A percentile compares a stretch with the other conserved stretches of the same genome.
phyloP scores from a whole-genome alignment of 306 rosid species.

The Fragaria nilgerrensis region DNA sequence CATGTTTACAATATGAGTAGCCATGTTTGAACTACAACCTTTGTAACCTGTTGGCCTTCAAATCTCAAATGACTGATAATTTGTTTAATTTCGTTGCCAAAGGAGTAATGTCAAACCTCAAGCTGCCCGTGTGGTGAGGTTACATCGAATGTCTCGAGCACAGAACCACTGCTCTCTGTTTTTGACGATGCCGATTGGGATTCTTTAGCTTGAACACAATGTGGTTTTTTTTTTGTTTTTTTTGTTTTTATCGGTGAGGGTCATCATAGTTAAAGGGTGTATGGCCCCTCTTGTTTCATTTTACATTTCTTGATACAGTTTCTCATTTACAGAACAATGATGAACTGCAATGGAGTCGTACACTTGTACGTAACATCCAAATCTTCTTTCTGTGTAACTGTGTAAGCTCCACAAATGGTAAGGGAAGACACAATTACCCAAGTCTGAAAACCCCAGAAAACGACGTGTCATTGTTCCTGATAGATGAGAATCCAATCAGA shows the following conservation, averaged over 20 bases:
- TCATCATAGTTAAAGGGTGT: background rate
- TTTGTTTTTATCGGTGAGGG: background rate
- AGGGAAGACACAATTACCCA: background rate
- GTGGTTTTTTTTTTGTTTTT: background rate
- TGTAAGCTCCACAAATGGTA: background rate
- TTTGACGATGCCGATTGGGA: background rate
- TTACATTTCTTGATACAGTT: background rate
- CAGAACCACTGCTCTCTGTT: background rate
- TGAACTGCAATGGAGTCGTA: background rate
- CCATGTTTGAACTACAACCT: background rate
- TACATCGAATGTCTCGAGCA: background rate
- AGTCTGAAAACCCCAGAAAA: background rate
- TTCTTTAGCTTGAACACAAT: background rate
- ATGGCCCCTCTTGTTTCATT: background rate
- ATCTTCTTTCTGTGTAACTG: background rate
- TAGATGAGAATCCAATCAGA: constrained; percentile 2
- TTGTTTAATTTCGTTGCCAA: background rate
- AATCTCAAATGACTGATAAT: background rate
- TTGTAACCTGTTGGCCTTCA: background rate
- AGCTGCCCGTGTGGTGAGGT: background rate
- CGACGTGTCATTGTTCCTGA: background rate
- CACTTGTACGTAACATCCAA: background rate
- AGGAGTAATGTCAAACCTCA: background rate
- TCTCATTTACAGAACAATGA: background rate
- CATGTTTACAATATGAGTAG: background rate